These are phyloP conservation scores for Chrysophaeum taylorii DNA, from an alignment of 352 stramenopile genomes.

Conservation along the genomic window DNA sequence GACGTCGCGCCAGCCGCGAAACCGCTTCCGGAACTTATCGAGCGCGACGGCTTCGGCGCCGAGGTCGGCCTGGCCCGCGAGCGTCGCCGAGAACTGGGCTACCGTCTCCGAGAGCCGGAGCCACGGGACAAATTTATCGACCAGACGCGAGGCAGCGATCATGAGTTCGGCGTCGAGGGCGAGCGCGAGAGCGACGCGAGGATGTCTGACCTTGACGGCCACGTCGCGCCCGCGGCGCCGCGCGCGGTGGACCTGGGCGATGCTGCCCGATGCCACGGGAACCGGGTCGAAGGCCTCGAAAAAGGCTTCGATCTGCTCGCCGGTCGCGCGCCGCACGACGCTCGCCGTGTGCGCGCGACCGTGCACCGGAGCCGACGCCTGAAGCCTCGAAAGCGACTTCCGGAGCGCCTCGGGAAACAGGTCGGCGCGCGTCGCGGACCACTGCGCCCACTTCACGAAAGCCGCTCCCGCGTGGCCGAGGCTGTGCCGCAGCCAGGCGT, in stretches of 20 bases:
- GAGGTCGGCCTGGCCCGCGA: conserved; percentile 47
- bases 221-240: conserved; percentile 30
- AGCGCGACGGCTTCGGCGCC: conserved; percentile 46
- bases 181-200: conserved; percentile 42
- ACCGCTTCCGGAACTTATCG: conserved; percentile 45
- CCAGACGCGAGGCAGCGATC: conserved; percentile 30
- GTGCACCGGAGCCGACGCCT: conserved; percentile 34
- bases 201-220: conserved; percentile 51
- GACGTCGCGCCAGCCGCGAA: conserved; percentile 36
- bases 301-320: conserved; percentile 22
- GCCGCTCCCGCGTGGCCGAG: conserved; percentile 31
- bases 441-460: conserved; percentile 43
- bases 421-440: conserved; percentile 29
- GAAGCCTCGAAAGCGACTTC: conserved; percentile 24
- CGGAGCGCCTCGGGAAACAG: conserved; percentile 41
- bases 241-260: conserved; percentile 52
- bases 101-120: conserved; percentile 42
- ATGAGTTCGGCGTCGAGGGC: conserved; percentile 53
- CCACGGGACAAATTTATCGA: conserved; percentile 34
- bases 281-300: conserved; percentile 34
- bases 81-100: conserved; percentile 52
- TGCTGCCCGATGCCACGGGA: conserved; percentile 48
- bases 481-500: conserved; percentile 27
- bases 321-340: conserved; percentile 28
- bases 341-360: conserved; percentile 30